Conservation (phyloP, 75 land plant genomes). For the Picea glauca region DNA sequence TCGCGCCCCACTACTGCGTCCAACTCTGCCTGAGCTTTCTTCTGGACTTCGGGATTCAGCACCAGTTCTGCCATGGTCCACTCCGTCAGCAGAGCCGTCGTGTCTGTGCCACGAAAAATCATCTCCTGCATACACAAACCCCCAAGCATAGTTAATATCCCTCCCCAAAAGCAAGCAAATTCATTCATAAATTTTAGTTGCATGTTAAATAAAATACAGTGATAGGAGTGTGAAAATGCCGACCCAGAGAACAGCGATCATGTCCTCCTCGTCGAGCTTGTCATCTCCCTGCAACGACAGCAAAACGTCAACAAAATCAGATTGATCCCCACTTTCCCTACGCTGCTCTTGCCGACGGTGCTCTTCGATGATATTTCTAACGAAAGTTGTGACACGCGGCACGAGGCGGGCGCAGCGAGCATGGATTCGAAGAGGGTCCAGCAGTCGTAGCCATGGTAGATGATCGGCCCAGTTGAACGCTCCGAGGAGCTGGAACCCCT, state of each 20-base stretch:
- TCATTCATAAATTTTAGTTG: no score
- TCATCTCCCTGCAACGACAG: conserved; percentile 50
- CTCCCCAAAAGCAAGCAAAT: no score
- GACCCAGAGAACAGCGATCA: conserved; percentile 81
- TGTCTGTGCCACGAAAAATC: conserved; percentile 47
- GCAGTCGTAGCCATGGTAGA: conserved; percentile 37
- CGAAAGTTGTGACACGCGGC: conserved; percentile 44
- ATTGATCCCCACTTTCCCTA: not conserved
- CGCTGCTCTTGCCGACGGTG: conserved; percentile 14
- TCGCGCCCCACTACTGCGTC: conserved; percentile 20
- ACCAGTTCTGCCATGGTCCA: conserved; percentile 45
- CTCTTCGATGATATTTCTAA: conserved; percentile 45
- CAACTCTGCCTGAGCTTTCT: conserved; percentile 31
- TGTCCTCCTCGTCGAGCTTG: conserved; percentile 58
- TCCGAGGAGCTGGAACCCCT: conserved; percentile 72
- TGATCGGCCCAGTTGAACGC: conserved; percentile 77
- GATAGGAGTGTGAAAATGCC: not conserved
- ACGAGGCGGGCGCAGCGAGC: conserved; percentile 54
- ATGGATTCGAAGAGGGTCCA: conserved; percentile 40
- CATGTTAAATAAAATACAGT: no score
- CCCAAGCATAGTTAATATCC: no score
- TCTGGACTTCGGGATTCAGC: conserved; percentile 14
- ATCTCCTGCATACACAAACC: conserved; percentile 27
- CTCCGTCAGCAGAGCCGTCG: conserved; percentile 40
- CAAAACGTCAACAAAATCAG: conserved; percentile 74